A percentile compares a stretch with the other conserved stretches of the same genome.
These are phyloP conservation scores for Microcyclospora tardicrescens DNA, from an alignment of 2,329 filamentous ascomycete species.

Conservation along the genomic window DNA sequence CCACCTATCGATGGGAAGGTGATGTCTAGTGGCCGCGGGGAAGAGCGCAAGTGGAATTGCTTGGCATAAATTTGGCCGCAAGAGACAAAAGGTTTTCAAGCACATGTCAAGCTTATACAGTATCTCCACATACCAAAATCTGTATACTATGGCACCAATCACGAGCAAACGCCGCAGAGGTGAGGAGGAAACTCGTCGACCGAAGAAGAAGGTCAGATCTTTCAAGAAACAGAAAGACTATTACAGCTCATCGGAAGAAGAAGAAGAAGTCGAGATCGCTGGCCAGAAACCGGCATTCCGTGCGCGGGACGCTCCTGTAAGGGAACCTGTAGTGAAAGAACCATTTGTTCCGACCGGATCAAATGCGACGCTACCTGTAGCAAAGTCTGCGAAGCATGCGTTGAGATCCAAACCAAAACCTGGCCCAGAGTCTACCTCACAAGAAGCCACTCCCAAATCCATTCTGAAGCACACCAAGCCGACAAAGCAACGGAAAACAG, in stretches of 20 bases:
- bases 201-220: conserved; percentile 42
- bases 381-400: background rate
- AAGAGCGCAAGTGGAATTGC: too few relatives aligned
- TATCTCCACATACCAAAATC: background rate
- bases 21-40: too few relatives aligned
- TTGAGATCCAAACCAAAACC: conserved; percentile 4
- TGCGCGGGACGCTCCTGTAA: conserved; percentile 2
- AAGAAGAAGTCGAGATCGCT: conserved; percentile 22
- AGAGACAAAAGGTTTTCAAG: too few relatives aligned
- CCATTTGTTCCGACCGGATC: background rate
- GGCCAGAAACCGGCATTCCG: background rate
- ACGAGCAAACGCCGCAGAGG: conserved; percentile 28
- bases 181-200: conserved; percentile 44
- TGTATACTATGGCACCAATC: conserved; percentile 11
- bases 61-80: too few relatives aligned
- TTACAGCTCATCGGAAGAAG: conserved; percentile 50
- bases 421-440: too few relatives aligned
- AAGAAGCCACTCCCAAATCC: conserved; percentile 9
- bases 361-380: background rate
- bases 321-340: conserved; percentile 1
- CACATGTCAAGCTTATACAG: too few relatives aligned
- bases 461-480: conserved; percentile 8
- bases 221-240: conserved; percentile 51
- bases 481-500: conserved; percentile 5
- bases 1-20: too few relatives aligned